Base-by-base conservation (phyloP, 1,284 basidiomycete species). In the Xerocomus minutiporus region DNA sequence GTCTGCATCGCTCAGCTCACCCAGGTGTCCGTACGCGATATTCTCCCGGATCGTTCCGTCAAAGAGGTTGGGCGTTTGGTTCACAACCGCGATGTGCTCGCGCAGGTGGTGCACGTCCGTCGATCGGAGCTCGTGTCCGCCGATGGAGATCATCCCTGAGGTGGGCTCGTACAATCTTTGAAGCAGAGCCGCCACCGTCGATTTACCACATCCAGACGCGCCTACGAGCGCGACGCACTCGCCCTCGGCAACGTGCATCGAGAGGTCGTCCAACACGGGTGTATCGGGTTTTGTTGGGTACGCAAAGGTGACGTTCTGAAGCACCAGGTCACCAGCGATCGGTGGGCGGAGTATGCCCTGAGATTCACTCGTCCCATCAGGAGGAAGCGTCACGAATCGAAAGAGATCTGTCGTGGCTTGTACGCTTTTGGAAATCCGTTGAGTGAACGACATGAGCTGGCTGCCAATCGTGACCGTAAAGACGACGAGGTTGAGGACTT, bases 391-490 rank as follows among this genome's bases (percentile, higher is more conserved):
- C 45, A 88, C 73, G 26, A 96, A 73, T 3, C 78, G 75, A 59
- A 86, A 77, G 62, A 96, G 82, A 68, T 96, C 93, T 35, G 77
- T 75, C 0, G 91, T 84, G 1, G 94, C 93, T 58, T 88, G 84
- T 8, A 84, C 76, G 32, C 88, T 81, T 71, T 92, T 92, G 38
- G 88, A 80, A 54, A 94, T 88, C 58, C 77, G 80, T 59, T 92
- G 84, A 39, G 92, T 87, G 73, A 93, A 95, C 28, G 84, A 80
- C 80, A 97, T 86, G 59, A 94, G 79, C 67, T 93, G 91, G 25
- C 87, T 84, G 1, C 92, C 91, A 59, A 97, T 96, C 3, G 92
- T 91, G 55, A 98, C 86, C 7, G 90, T 87, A 74, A 98, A 98
- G 36, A 98, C 84, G 53, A 98, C 88, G 53, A 98, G 78, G 57